A percentile compares a stretch with the other conserved stretches of the same genome.
These are phyloP conservation scores for Suillus fuscotomentosus DNA, from an alignment of 768 basidiomycete species.

Conservation along the genomic window DNA sequence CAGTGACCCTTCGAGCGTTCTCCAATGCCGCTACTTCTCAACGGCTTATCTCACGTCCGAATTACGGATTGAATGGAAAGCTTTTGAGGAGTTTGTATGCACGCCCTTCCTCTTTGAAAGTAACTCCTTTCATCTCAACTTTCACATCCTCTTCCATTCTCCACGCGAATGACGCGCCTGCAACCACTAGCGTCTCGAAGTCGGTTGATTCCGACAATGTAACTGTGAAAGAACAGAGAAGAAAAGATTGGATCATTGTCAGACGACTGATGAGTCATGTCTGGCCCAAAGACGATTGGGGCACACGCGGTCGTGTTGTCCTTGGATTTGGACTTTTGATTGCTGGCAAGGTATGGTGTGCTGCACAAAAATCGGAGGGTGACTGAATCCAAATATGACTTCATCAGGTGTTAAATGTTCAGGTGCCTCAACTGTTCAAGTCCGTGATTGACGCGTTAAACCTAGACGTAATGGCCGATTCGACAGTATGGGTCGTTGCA, in stretches of 20 bases:
- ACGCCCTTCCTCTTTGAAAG: slow-evolving; percentile 6
- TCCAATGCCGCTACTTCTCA: slow-evolving; percentile 7
- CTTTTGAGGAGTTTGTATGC: slow-evolving; percentile 7
- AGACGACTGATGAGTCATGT: slow-evolving; percentile 82
- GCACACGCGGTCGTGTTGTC: slow-evolving; percentile 77
- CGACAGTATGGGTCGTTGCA: slow-evolving; percentile 88
- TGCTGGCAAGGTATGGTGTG: slow-evolving; percentile 70
- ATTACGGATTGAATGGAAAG: neutral
- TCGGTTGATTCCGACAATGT: slow-evolving; percentile 12
- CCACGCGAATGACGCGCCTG: neutral
- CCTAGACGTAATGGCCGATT: slow-evolving; percentile 66
- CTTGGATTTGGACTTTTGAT: slow-evolving; percentile 80
- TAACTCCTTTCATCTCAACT: slow-evolving; percentile 8
- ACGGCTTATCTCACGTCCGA: neutral
- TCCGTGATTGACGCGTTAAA: slow-evolving; percentile 87
- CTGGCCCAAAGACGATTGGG: slow-evolving; percentile 89
- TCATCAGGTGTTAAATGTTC: slow-evolving; percentile 84
- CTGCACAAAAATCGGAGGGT: neutral
- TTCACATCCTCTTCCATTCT: slow-evolving; percentile 18
- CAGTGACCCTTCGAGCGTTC: slow-evolving; percentile 14
- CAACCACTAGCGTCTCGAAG: slow-evolving; percentile 2
- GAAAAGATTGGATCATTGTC: slow-evolving; percentile 85
- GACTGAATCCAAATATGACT: neutral
- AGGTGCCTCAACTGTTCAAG: slow-evolving; percentile 98
- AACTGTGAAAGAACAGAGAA: slow-evolving; percentile 51